Conservation (phyloP, 1,284 basidiomycete genomes). For the Bjerkandera adusta region DNA sequence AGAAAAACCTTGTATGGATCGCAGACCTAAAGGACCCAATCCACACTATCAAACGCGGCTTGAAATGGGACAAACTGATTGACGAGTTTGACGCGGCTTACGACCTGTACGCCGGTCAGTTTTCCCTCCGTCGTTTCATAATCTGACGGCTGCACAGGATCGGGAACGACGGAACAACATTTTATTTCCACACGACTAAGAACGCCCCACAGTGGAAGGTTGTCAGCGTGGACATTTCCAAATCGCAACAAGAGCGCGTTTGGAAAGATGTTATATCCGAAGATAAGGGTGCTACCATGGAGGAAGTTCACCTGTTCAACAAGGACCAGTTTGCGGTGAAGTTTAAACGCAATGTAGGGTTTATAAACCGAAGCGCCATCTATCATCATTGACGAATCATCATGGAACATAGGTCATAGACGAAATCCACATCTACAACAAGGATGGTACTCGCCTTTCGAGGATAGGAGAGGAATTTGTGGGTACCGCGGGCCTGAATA, state of each 20-base stretch:
- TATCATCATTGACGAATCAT: too few relatives aligned
- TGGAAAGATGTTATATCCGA: constrained; percentile 73
- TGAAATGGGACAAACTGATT: constrained; percentile 70
- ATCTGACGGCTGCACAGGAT: constrained; percentile 41
- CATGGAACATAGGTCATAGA: constrained; percentile 76
- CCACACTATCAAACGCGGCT: constrained; percentile 57
- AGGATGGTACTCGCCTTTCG: constrained; percentile 54
- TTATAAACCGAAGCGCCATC: too few relatives aligned
- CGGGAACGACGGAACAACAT: constrained; percentile 61
- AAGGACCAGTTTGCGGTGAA: constrained; percentile 60
- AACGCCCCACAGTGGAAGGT: constrained; percentile 68
- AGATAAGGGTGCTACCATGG: constrained; percentile 61
- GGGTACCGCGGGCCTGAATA: constrained; percentile 59
- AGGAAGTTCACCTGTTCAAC: constrained; percentile 50
- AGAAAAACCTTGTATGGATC: constrained; percentile 79
- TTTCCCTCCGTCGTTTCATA: constrained; percentile 5
- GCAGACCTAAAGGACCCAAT: constrained; percentile 59
- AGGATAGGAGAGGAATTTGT: constrained; percentile 70
- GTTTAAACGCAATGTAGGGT: constrained; percentile 73
- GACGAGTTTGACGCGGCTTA: constrained; percentile 65
- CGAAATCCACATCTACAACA: constrained; percentile 75
- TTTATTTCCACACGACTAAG: constrained; percentile 68
- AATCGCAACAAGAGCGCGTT: constrained; percentile 37
- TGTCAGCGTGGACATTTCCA: constrained; percentile 62
- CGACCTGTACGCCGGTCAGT: constrained; percentile 44